Base-by-base conservation (phyloP, 495 filamentous ascomycete species). In the Lophiostoma macrostomum region DNA sequence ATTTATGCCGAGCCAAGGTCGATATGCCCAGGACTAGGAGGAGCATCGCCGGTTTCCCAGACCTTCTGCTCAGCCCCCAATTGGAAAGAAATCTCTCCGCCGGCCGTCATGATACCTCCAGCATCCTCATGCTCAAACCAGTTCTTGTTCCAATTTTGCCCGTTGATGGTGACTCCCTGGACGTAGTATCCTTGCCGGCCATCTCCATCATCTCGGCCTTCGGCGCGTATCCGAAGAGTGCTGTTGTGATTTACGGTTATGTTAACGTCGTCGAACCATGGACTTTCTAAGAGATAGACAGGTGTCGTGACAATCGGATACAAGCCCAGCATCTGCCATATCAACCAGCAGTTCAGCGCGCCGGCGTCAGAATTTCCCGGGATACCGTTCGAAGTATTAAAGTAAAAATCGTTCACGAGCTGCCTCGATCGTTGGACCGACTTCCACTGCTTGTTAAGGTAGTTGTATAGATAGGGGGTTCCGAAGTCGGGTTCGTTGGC, bases 331-430 rank as follows among this genome's bases (percentile, higher is more conserved):
- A 71, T 66, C 37, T 67, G 51, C 64, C 66, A 71, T 18, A 71
- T 41, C 0, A 71, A 51, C 66, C 67, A 69, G 16, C 56, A 54
- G 44, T 67, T 62, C 20, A 66, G 30, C 0, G 65, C 68, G n/a
- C 68, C 68, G 5, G 67, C 67, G 39, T 71, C 68, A 22, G 57
- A 65, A 46, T 69, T 69, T 14, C 68, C 68, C 0, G 67, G 68
- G 4, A 71, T 58, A 23, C 68, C 67, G 46, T 65, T 53, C 13
- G 48, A 39, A 1, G 52, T 44, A 31, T 64, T 57, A 49, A 64
- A 54, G 61, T 62, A 68, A 45, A 60, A 67, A 29, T 69, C 40
- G 30, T 62, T 66, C 0, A 57, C 66, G 4, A 68, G 49, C 10
- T 43, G 39, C 20, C 67, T 53, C 1, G 58, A 49, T 5, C 53